A percentile compares a stretch with the other conserved stretches of the same genome.
Evolutionary conservation across 148 eudicot genomes (phyloP).

Genomic region (Rhododendron mucronatum): DNA sequence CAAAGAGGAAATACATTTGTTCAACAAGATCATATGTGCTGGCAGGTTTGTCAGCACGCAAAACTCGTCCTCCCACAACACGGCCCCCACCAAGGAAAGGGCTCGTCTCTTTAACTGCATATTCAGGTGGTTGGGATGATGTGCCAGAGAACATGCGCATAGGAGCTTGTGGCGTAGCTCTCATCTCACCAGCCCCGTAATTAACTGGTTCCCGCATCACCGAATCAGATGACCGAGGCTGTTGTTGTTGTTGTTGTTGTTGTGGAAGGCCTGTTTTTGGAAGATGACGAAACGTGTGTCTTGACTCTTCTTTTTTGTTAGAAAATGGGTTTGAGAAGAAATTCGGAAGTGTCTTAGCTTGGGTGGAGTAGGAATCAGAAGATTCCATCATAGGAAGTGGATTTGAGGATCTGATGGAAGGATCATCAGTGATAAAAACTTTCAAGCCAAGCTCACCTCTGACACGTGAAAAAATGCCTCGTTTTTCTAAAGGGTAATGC

Average conservation of each 20-base stretch:
- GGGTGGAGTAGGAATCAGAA: slow-evolving; percentile 22
- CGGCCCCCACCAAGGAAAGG: slow-evolving; percentile 83
- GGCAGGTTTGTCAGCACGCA: slow-evolving; percentile 37
- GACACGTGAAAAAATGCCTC: slow-evolving; percentile 53
- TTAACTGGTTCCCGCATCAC: slow-evolving; percentile 15
- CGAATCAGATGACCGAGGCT: slow-evolving; percentile 21
- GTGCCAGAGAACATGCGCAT: slow-evolving; percentile 34
- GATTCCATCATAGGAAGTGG: slow-evolving; percentile 41
- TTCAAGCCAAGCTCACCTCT: slow-evolving; percentile 84
- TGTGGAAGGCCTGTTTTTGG: slow-evolving; percentile 26
- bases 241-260: slow-evolving; percentile 17
- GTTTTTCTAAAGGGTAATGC: slow-evolving; percentile 74
- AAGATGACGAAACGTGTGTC: slow-evolving; percentile 41
- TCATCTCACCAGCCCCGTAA: slow-evolving; percentile 27
- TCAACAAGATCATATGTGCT: slow-evolving; percentile 82
- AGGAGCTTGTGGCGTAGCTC: slow-evolving; percentile 34
- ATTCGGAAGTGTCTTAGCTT: slow-evolving; percentile 16
- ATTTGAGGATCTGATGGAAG: slow-evolving; percentile 35
- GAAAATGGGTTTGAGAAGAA: slow-evolving; percentile 9
- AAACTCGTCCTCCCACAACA: slow-evolving; percentile 66
- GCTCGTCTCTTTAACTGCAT: slow-evolving; percentile 70
- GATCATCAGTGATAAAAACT: slow-evolving; percentile 60
- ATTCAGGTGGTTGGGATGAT: slow-evolving; percentile 40
- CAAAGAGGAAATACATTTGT: slow-evolving; percentile 67
- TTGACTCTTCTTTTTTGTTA: slow-evolving; percentile 25